Base-by-base conservation (phyloP, 805 yeast genomes). In the Ogataea chonburiensis region DNA sequence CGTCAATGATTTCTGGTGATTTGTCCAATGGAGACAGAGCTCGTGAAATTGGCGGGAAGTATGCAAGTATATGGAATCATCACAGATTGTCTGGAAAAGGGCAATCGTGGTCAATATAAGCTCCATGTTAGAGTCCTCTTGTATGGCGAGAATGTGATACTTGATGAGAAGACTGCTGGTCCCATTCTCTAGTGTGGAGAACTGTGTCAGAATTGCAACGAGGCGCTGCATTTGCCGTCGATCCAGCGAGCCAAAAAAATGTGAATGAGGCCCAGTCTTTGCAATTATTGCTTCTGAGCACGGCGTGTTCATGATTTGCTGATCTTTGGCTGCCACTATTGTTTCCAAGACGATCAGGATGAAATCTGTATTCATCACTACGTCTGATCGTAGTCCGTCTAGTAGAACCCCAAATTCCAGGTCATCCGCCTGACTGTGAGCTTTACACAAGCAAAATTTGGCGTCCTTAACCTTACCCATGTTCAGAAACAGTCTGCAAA, bases 21-120 rank as follows among this genome's bases (percentile, higher is more conserved):
- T 23, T 11, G n/a, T 28, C 29, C 40, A 37, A 5, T 21, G 15
- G 13, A 33, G 15, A 31, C 47, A 43, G 3, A 43, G 25, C 6
- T 37, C 19, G 16, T 33, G 26, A 14, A 51, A 42, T 5, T 20
- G 13, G 10, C 33, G 12, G 3, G 51, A 33, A 4, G 49, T 41
- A 8, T 34, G 22, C 21, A 39, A 34, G 27, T 48, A 50, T 10
- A 40, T 17, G 2, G 29, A 17, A n/a, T 30, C 15, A 12, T 40
- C 35, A 17, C 24, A 21, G 4, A 24, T 16, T 4, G 10, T 12
- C 16, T 31, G 25, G 19, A 25, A 25, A 4, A 21, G 28, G 5
- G 31, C 35, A 6, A 30, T 37, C 10, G 34, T 31, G 12, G 27
- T 15, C 4, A 30, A n/a, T 9, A 26, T 12, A 17, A 37, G 17